These are phyloP conservation scores for Allantophomopsis lycopodina DNA, from an alignment of 2,329 filamentous ascomycete species.

Conservation along the genomic window DNA sequence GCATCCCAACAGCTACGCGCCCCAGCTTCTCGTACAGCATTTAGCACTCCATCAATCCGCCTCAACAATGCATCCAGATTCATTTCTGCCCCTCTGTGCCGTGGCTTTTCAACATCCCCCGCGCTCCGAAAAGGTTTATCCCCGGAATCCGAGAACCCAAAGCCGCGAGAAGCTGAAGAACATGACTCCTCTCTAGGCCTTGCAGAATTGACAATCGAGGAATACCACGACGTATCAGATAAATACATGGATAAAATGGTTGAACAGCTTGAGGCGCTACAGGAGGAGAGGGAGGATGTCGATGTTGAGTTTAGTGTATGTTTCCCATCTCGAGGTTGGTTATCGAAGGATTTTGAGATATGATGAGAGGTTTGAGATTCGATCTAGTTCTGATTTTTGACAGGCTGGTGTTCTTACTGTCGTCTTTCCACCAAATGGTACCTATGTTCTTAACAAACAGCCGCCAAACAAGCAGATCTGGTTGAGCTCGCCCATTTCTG, in stretches of 20 bases:
- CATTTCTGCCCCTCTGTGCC: neutral
- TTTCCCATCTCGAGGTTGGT: conserved; percentile 7
- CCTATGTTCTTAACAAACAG: conserved; percentile 96
- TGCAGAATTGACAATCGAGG: conserved; percentile 49
- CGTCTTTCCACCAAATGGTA: conserved; percentile 53
- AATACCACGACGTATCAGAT: conserved; percentile 72
- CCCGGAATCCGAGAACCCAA: conserved; percentile 42
- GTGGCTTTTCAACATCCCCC: neutral
- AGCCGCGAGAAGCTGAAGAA: conserved; percentile 25
- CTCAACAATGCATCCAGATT: no score
- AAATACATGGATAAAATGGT: conserved; percentile 50
- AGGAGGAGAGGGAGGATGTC: conserved; percentile 60
- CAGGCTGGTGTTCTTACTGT: conserved; percentile 81
- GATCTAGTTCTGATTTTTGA: neutral
- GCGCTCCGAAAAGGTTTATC: conserved; percentile 33
- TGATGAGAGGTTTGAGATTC: no score
- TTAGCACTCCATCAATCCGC: no score
- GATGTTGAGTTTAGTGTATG: conserved; percentile 84
- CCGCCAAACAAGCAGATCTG: conserved; percentile 96
- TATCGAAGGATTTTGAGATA: no score
- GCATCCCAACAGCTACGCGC: neutral
- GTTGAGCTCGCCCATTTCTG: conserved; percentile 82
- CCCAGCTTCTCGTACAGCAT: no score
- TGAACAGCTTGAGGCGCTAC: conserved; percentile 52
- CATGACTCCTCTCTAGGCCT: conserved; percentile 31